phyloP scores from a whole-genome alignment of 2,329 filamentous ascomycete species.

The Tolypocladium ophioglossoides region DNA sequence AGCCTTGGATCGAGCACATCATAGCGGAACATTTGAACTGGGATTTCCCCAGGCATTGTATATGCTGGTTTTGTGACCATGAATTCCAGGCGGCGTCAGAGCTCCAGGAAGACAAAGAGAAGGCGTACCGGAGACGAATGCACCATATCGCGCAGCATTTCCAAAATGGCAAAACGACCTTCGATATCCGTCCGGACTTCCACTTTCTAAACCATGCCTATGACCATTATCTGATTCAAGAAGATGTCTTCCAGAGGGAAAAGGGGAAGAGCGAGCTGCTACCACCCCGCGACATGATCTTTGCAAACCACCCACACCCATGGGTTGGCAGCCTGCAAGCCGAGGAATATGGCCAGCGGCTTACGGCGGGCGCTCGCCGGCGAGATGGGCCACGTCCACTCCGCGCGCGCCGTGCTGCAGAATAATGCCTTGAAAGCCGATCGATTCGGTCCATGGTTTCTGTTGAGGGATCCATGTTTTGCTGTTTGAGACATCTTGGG shows the following conservation, averaged over 20 bases:
- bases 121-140: slow-evolving; percentile 31
- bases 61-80: slow-evolving; percentile 42
- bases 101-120: slow-evolving; percentile 1
- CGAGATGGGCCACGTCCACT: slow-evolving; percentile 9
- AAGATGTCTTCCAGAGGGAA: slow-evolving; percentile 11
- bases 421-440: not conserved
- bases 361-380: too few relatives aligned
- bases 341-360: not conserved
- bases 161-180: slow-evolving; percentile 9
- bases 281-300: not conserved
- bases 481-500: not conserved
- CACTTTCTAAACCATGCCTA: slow-evolving; percentile 27
- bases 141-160: slow-evolving; percentile 38
- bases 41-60: slow-evolving; percentile 21
- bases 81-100: slow-evolving; percentile 16
- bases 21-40: slow-evolving; percentile 21
- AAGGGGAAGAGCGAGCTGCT: slow-evolving; percentile 9
- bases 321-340: not conserved
- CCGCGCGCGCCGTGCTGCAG: not conserved
- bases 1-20: slow-evolving; percentile 37
- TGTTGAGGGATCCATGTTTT: not conserved
- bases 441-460: too few relatives aligned
- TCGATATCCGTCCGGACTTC: slow-evolving; percentile 27
- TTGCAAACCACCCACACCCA: not conserved
- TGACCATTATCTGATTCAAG: slow-evolving; percentile 14